phyloP scores from a whole-genome alignment of 2,329 filamentous ascomycete species.

The Calonectria pseudoreteaudii region DNA sequence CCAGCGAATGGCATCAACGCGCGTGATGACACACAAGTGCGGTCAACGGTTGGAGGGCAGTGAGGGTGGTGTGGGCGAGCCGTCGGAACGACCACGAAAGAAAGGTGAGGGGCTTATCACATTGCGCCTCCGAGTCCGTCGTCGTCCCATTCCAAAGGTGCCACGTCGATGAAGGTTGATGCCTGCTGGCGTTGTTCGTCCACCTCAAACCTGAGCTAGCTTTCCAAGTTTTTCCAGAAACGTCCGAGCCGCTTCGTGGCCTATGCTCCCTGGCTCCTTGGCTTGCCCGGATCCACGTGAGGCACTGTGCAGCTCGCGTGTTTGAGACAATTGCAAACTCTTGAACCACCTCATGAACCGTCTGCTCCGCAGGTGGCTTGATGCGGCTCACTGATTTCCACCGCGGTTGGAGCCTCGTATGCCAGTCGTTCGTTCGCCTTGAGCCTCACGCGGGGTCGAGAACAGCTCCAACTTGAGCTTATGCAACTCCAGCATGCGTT shows the following conservation, averaged over 20 bases:
- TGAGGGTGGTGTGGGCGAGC: slow-evolving; percentile 3
- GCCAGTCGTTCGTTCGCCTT: slow-evolving; percentile 5
- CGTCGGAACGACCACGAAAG: background rate
- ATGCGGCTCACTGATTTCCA: slow-evolving; percentile 14
- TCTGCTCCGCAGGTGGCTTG: slow-evolving; percentile 16
- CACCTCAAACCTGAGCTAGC: slow-evolving; percentile 36
- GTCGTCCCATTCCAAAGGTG: slow-evolving; percentile 12
- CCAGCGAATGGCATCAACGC: slow-evolving; percentile 35
- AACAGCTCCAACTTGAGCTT: background rate
- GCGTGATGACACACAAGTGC: slow-evolving; percentile 26
- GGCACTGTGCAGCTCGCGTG: slow-evolving; percentile 16
- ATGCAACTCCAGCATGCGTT: slow-evolving; percentile 10
- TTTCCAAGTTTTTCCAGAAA: slow-evolving; percentile 23
- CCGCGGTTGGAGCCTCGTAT: background rate
- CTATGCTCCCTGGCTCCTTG: slow-evolving; percentile 22
- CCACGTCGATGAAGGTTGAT: slow-evolving; percentile 25
- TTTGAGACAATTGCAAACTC: background rate
- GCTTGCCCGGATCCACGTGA: slow-evolving; percentile 36
- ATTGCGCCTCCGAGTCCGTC: slow-evolving; percentile 26
- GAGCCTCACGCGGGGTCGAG: slow-evolving; percentile 15
- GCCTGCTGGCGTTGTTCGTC: slow-evolving; percentile 14
- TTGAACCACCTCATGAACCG: slow-evolving; percentile 12
- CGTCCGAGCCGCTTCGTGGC: slow-evolving; percentile 7
- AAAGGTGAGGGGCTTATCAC: background rate
- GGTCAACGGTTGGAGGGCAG: slow-evolving; percentile 21